Conservation (phyloP, 1,284 basidiomycete species). For the Termitomyces sp. region DNA sequence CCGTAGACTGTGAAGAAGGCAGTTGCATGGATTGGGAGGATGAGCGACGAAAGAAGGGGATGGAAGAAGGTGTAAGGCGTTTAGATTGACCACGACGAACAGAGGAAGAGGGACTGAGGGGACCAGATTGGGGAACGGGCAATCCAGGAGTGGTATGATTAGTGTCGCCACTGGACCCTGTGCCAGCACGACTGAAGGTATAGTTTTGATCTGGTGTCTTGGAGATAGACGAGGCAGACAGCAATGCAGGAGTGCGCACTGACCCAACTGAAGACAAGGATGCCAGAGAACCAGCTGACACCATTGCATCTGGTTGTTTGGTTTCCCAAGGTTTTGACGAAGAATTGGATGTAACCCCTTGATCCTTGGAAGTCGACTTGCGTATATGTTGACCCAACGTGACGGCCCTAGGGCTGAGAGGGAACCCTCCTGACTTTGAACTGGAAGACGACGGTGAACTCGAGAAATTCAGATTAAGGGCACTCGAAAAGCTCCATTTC, state of each 20-base stretch:
- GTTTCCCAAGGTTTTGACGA: conserved; percentile 56
- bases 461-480: conserved; percentile 77
- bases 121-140: conserved; percentile 42
- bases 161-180: conserved; percentile 67
- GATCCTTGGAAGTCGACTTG: conserved; percentile 64
- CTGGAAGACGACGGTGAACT: conserved; percentile 61
- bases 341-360: conserved; percentile 38
- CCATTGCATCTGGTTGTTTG: conserved; percentile 67
- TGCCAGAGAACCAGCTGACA: conserved; percentile 64
- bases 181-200: conserved; percentile 58
- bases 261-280: conserved; percentile 72
- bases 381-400: conserved; percentile 58
- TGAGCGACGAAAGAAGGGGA: conserved; percentile 92
- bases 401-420: conserved; percentile 59
- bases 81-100: conserved; percentile 63
- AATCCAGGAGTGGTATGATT: conserved; percentile 48
- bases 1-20: conserved; percentile 33
- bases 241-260: conserved; percentile 37
- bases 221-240: conserved; percentile 24
- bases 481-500: conserved; percentile 95
- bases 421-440: conserved; percentile 42
- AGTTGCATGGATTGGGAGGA: conserved; percentile 84
- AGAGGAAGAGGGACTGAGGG: conserved; percentile 66
- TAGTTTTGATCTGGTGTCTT: conserved; percentile 46
- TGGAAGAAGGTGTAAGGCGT: conserved; percentile 88